Evolutionary conservation across 108 stramenopile species (phyloP).

Genomic region (Cylindrotheca closterium): DNA sequence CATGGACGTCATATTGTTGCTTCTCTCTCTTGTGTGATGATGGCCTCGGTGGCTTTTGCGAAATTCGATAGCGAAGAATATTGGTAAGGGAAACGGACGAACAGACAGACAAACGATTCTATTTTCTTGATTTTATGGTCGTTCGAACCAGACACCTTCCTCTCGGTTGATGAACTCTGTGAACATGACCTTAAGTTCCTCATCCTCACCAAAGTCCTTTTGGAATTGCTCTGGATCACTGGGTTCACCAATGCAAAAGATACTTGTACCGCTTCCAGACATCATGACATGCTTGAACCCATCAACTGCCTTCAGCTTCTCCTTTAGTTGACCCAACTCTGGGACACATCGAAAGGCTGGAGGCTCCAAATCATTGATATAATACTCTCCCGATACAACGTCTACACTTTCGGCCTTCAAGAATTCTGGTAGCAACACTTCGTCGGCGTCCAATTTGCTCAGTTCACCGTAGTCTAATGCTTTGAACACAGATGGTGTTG

Average conservation of each 20-base stretch:
- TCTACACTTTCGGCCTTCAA: constrained; percentile 50
- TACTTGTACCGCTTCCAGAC: constrained; percentile 85
- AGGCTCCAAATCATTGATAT: constrained; percentile 82
- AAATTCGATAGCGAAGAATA: too few species aligned
- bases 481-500: constrained; percentile 91
- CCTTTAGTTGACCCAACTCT: constrained; percentile 60
- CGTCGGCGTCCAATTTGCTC: constrained; percentile 64
- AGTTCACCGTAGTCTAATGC: constrained; percentile 82
- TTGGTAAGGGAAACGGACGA: too few species aligned
- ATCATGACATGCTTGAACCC: constrained; percentile 85
- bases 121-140: too few species aligned
- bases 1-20: too few species aligned
- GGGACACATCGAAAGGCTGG: constrained; percentile 82
- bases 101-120: too few species aligned
- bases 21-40: too few species aligned
- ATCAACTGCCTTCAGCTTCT: constrained; percentile 48
- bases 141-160: constrained; percentile 43
- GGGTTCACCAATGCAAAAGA: constrained; percentile 83
- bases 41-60: too few species aligned
- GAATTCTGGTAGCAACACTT: constrained; percentile 59
- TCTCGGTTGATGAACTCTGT: constrained; percentile 62
- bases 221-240: constrained; percentile 56
- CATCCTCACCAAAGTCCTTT: constrained; percentile 47
- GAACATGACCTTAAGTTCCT: constrained; percentile 66
- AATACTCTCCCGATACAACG: constrained; percentile 49